These are phyloP conservation scores for Pichia paraexigua DNA, from an alignment of 805 yeast species.

Conservation along the genomic window DNA sequence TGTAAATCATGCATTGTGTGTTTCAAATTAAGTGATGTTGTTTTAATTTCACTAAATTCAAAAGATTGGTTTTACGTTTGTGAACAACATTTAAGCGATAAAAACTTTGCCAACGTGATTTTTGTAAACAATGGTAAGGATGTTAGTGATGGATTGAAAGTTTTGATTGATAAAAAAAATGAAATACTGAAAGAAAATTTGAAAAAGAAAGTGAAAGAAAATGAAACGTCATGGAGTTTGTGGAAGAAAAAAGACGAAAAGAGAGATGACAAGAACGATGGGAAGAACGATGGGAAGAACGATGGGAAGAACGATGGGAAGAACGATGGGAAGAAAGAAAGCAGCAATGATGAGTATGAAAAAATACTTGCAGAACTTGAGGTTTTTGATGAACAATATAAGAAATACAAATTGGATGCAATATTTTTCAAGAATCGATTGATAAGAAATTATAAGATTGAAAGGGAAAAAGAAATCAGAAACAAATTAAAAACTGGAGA, in stretches of 20 bases:
- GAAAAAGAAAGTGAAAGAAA: not conserved
- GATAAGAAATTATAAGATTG: slow-evolving; percentile 29
- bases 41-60: slow-evolving; percentile 34
- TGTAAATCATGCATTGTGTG: slow-evolving; percentile 43
- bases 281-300: not conserved
- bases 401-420: slow-evolving; percentile 32
- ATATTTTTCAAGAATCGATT: slow-evolving; percentile 37
- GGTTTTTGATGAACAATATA: slow-evolving; percentile 27
- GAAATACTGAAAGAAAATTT: not conserved
- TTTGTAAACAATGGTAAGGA: slow-evolving; percentile 20
- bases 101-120: slow-evolving; percentile 32
- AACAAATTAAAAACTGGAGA: slow-evolving; percentile 30
- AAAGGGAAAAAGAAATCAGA: slow-evolving; percentile 24
- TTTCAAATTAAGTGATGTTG: slow-evolving; percentile 40
- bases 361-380: slow-evolving; percentile 4
- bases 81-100: slow-evolving; percentile 38
- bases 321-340: not conserved
- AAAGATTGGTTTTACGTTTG: slow-evolving; percentile 50
- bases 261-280: not conserved
- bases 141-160: slow-evolving; percentile 8
- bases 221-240: not conserved
- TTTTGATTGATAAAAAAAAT: not conserved
- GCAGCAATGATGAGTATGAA: slow-evolving; percentile 4
- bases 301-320: not conserved
- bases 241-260: not conserved